Base-by-base conservation (phyloP, 768 basidiomycete species). In the Rhodosporidiobolus sp. region DNA sequence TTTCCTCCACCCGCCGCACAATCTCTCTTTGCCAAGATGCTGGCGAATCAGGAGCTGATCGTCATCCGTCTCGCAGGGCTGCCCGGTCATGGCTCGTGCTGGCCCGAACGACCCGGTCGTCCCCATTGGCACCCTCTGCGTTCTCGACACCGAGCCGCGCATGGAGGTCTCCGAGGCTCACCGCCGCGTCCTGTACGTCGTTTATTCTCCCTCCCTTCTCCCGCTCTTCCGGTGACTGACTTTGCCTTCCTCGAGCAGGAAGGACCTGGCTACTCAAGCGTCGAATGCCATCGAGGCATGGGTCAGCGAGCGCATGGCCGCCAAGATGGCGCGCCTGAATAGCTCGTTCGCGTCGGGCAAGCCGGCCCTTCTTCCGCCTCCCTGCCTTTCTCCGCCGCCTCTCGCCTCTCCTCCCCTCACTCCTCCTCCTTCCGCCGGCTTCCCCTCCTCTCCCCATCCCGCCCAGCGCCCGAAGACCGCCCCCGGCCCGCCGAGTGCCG, bases 211-310 rank as follows among this genome's bases (percentile, higher is more conserved):
- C 57, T n/a, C 55, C 55, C 3, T 53, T 35, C 32, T n/a, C 22
- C 35, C 34, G 14, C 50, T 14, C 14, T 9, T 61, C 9, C 12
- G 48, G 22, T 19, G 12, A 14, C 38, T 43, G 38, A 43, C 50
- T 10, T 32, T 26, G 26, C 54, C 20, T 22, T 10, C 38, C 38
- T 7, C 38, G 38, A 34, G n/a, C 48, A 66, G 70, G 17, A 57
- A 55, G 22, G 73, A 77, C 43, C 56, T 78, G 10, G 78, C 72
- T 4, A 58, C 59, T 0, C 62, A 78, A 28, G 77, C 75, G 2
- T 68, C 73, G 22, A 72, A 76, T n/a, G 77, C 73, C n/a, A 75
- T 79, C 54, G 77, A 76, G 24, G 53, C 59, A 20, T 79, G 78
- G 78, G 64, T 38, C 3, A 45, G 50, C 20, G 67, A 66, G 24